Percentiles rank a stretch among this genome's conserved stretches.
phyloP scores from a whole-genome alignment of 2,329 filamentous ascomycete genomes.

The Epichloe brachyelytri region DNA sequence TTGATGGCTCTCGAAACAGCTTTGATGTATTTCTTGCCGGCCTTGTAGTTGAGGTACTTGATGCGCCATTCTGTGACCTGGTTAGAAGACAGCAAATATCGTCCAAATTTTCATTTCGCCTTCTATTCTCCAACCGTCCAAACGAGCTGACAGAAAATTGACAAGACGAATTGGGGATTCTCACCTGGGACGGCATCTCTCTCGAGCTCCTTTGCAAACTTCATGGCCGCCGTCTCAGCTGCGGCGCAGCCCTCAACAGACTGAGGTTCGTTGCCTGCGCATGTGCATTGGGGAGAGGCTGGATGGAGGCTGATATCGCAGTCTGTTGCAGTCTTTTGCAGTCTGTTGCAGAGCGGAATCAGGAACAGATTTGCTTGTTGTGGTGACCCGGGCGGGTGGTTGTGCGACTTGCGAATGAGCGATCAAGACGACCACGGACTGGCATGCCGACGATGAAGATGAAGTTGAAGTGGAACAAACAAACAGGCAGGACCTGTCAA shows the following conservation, averaged over 20 bases:
- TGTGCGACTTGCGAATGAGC: no score
- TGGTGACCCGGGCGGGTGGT: no score
- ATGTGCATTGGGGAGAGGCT: no score
- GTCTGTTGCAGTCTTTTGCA: no score
- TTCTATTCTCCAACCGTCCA: no score
- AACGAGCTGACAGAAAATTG: neutral
- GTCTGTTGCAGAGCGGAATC: no score
- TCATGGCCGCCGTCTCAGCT: slow-evolving; percentile 7
- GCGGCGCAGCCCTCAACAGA: slow-evolving; percentile 4
- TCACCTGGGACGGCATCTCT: slow-evolving; percentile 57
- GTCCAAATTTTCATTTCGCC: neutral
- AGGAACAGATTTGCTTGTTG: no score
- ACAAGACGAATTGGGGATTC: neutral
- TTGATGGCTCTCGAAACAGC: slow-evolving; percentile 60
- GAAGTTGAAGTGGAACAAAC: no score
- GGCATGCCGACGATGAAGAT: no score
- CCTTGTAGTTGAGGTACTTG: slow-evolving; percentile 93
- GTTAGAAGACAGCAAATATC: neutral
- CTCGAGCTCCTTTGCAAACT: slow-evolving; percentile 11
- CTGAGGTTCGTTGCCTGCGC: neutral
- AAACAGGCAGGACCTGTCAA: no score
- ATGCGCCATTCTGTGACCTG: slow-evolving; percentile 61
- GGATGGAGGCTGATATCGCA: no score
- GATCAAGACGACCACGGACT: no score
- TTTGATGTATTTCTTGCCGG: slow-evolving; percentile 89